phyloP scores from a whole-genome alignment of 2,329 filamentous ascomycete species.

The Teratosphaeria zuluensis region DNA sequence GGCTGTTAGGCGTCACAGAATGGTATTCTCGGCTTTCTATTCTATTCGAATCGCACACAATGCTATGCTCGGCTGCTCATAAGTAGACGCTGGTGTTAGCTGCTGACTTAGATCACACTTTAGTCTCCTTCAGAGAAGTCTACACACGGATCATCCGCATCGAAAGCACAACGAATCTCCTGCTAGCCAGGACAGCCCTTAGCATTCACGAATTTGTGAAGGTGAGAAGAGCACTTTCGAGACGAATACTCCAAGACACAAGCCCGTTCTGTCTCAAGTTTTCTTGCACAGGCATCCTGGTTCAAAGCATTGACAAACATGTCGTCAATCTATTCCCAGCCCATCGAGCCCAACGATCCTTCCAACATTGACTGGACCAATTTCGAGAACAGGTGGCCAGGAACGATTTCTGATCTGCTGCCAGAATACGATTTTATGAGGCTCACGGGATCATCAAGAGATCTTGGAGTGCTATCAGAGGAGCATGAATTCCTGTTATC shows the following conservation, averaged over 20 bases:
- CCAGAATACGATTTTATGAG: background rate
- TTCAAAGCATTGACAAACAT: background rate
- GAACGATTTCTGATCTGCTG: background rate
- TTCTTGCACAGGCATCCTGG: background rate
- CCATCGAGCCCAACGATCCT: background rate
- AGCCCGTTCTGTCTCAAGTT: background rate
- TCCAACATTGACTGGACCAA: background rate
- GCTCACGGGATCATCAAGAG: background rate
- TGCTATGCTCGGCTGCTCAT: too few relatives aligned
- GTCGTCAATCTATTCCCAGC: background rate
- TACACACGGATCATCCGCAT: background rate
- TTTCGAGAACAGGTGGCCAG: background rate
- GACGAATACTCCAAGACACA: background rate
- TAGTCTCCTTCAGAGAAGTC: background rate
- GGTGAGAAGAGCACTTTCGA: background rate
- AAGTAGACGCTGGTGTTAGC: too few relatives aligned
- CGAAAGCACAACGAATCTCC: background rate
- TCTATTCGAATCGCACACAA: too few relatives aligned
- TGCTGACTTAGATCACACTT: background rate
- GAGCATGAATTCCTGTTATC: background rate
- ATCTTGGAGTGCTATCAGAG: background rate
- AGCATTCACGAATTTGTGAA: background rate
- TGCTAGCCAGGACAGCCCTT: background rate
- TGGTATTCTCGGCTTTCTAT: too few relatives aligned
- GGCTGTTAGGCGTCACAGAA: too few relatives aligned